Percentiles rank a stretch among this genome's conserved stretches.
phyloP scores from a whole-genome alignment of 2,329 filamentous ascomycete species.

The Colletotrichum sp. region DNA sequence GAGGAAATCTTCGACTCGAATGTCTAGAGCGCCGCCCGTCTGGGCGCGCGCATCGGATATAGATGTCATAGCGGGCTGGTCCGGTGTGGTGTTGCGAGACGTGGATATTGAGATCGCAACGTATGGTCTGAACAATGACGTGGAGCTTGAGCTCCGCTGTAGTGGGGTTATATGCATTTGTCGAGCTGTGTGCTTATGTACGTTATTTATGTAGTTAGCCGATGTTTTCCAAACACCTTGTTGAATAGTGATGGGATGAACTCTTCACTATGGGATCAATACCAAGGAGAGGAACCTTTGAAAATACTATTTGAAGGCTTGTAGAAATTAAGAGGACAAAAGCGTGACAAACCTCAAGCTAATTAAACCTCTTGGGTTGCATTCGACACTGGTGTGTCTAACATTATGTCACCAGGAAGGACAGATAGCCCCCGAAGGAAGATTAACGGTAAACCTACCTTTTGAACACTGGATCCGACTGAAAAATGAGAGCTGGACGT shows the following conservation, averaged over 20 bases:
- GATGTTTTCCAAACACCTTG: background rate
- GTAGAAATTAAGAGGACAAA: background rate
- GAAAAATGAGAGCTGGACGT: background rate
- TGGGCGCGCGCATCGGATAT: background rate
- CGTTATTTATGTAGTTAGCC: background rate
- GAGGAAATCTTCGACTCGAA: slow-evolving; percentile 84
- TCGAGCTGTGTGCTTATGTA: background rate
- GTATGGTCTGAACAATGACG: slow-evolving; percentile 16
- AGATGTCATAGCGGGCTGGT: background rate
- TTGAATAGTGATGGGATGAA: background rate
- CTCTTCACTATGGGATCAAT: background rate
- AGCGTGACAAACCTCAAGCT: background rate
- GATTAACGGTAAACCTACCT: too few species aligned
- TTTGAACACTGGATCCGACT: background rate
- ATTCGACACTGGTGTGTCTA: background rate
- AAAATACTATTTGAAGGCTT: background rate
- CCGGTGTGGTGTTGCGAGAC: background rate
- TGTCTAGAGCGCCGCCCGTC: slow-evolving; percentile 45
- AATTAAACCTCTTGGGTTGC: background rate
- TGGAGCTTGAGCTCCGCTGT: background rate
- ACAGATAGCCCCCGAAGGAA: background rate
- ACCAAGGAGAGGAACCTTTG: background rate
- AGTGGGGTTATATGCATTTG: background rate
- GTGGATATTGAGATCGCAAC: background rate
- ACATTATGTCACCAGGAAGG: background rate